Conservation (phyloP, 345 rosid genomes). For the Lepidium sativum region DNA sequence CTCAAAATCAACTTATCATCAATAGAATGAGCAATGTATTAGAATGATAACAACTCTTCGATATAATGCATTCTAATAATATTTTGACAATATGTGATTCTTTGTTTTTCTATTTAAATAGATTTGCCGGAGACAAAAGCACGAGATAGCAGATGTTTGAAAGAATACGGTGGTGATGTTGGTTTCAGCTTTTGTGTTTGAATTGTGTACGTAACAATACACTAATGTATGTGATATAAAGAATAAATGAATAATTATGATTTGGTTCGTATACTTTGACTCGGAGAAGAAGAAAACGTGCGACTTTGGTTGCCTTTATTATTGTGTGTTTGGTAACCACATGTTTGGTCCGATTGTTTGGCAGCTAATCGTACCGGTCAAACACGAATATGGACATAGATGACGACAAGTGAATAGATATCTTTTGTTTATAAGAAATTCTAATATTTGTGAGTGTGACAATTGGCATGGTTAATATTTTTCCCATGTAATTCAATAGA, state of each 20-base stretch:
- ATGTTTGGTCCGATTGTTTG: background rate
- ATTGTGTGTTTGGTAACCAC: background rate
- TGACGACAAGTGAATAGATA: too few species aligned
- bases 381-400: too few species aligned
- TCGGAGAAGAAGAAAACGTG: conserved; percentile 2
- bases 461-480: too few species aligned
- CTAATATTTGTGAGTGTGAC: too few species aligned
- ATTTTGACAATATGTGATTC: background rate
- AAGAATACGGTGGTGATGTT: conserved; percentile 17
- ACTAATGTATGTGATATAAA: background rate
- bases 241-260: background rate
- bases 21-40: too few species aligned
- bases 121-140: conserved; percentile 10
- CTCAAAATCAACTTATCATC: too few species aligned
- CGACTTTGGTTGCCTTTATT: background rate
- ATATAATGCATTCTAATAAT: too few species aligned
- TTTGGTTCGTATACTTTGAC: background rate
- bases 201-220: background rate
- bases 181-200: conserved; percentile 9
- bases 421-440: too few species aligned
- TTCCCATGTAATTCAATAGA: too few species aligned
- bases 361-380: background rate
- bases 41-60: too few species aligned
- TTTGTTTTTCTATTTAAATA: background rate
- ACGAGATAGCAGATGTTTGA: background rate